Evolutionary conservation across 345 rosid species (phyloP).

Genomic region (Acer campestre): DNA sequence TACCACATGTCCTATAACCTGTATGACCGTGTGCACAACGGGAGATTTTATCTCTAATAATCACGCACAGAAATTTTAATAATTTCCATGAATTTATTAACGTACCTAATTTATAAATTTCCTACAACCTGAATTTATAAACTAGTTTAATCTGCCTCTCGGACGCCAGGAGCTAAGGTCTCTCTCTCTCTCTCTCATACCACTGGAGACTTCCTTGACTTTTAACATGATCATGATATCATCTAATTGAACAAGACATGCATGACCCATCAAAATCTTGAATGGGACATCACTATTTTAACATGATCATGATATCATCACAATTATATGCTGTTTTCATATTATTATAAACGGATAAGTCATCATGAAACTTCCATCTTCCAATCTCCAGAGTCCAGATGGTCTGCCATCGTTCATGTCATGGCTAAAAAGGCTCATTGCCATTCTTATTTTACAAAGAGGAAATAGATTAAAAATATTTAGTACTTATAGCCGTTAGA

Average conservation of each 20-base stretch:
- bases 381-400: too few relatives aligned
- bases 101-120: not conserved
- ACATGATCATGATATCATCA: too few relatives aligned
- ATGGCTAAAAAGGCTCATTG: not conserved
- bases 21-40: too few relatives aligned
- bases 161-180: too few relatives aligned
- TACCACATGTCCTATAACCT: too few relatives aligned
- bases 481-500: too few relatives aligned
- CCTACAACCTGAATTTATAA: too few relatives aligned
- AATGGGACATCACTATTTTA: not conserved
- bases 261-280: constrained; percentile 23
- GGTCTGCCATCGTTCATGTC: not conserved
- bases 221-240: not conserved
- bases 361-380: not conserved
- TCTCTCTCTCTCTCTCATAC: too few relatives aligned
- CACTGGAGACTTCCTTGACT: not conserved
- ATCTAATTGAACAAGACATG: not conserved
- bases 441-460: too few relatives aligned
- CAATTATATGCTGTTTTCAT: not conserved
- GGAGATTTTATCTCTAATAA: too few relatives aligned
- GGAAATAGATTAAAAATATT: too few relatives aligned
- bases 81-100: not conserved
- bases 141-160: not conserved
- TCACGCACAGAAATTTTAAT: not conserved
- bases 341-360: not conserved